phyloP scores from a whole-genome alignment of 768 basidiomycete genomes.

The Podaxis mareebaensis region DNA sequence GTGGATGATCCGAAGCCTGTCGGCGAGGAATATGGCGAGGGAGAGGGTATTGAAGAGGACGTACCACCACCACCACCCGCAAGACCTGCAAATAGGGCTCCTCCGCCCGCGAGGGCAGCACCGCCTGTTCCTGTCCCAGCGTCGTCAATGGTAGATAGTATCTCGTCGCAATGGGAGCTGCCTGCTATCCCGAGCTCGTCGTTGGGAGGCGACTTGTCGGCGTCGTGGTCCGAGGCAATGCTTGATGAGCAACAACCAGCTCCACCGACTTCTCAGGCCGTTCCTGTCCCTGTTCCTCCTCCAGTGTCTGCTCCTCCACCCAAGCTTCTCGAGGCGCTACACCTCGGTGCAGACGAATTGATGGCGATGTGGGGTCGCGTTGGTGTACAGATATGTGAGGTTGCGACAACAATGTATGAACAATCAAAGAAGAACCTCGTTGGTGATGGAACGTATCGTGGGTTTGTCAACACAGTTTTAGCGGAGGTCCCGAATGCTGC shows the following conservation, averaged over 20 bases:
- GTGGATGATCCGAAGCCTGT: conserved; percentile 49
- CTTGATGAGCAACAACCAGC: conserved; percentile 12
- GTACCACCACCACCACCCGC: conserved; percentile 49
- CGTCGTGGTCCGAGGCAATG: conserved; percentile 60
- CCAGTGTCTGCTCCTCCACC: conserved; percentile 7
- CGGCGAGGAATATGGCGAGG: conserved; percentile 34
- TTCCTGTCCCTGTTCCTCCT: conserved; percentile 15
- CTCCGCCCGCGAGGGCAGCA: conserved; percentile 37
- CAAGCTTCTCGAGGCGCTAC: conserved; percentile 29
- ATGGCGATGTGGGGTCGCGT: conserved; percentile 70
- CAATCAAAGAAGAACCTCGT: conserved; percentile 77
- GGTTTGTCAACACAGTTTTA: conserved; percentile 73
- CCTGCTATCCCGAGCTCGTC: conserved; percentile 57
- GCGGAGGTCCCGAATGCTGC: conserved; percentile 65
- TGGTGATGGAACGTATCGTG: conserved; percentile 82
- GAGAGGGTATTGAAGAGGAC: conserved; percentile 30
- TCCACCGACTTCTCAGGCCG: conserved; percentile 21
- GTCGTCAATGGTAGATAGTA: conserved; percentile 33
- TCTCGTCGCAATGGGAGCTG: conserved; percentile 63
- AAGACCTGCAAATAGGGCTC: conserved; percentile 38
- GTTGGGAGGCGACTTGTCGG: conserved; percentile 48
- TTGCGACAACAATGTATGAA: conserved; percentile 65
- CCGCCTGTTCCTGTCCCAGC: conserved; percentile 25
- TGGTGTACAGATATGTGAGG: conserved; percentile 73
- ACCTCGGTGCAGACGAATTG: conserved; percentile 63